Percentiles rank a stretch among this genome's conserved stretches.
Conservation (phyloP, 192 early-diverging fungal genomes). For the Geranomyces michiganensis region DNA sequence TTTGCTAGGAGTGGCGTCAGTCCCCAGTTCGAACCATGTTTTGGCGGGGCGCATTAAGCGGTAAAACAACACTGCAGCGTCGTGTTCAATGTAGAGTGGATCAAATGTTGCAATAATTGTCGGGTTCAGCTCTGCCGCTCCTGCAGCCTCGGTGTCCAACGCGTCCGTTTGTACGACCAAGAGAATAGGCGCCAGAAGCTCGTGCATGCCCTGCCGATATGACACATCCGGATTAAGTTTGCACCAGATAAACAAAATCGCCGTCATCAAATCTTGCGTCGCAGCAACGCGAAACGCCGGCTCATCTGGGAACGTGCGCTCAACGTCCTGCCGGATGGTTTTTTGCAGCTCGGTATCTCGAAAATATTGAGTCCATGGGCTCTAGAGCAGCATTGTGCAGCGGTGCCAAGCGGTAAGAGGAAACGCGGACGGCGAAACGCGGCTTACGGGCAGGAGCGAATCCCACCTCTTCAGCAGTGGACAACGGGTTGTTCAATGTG, state of each 20-base stretch:
- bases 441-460: neutral
- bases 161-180: slow-evolving; percentile 76
- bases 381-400: slow-evolving; percentile 61
- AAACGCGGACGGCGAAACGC: too few relatives aligned
- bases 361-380: slow-evolving; percentile 94
- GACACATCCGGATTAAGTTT: slow-evolving; percentile 85
- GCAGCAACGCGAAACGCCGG: slow-evolving; percentile 69
- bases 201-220: slow-evolving; percentile 99
- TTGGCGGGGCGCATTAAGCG: slow-evolving; percentile 79
- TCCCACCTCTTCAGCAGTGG: slow-evolving; percentile 73
- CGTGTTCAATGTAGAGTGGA: slow-evolving; percentile 80
- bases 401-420: neutral
- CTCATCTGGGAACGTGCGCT: slow-evolving; percentile 92
- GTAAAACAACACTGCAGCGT: slow-evolving; percentile 80
- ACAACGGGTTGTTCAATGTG: slow-evolving; percentile 82
- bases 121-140: slow-evolving; percentile 20
- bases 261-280: slow-evolving; percentile 71
- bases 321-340: slow-evolving; percentile 88
- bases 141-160: slow-evolving; percentile 31
- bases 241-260: slow-evolving; percentile 90
- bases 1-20: slow-evolving; percentile 9
- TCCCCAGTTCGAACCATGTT: slow-evolving; percentile 84
- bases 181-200: slow-evolving; percentile 83
- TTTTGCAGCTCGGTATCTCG: slow-evolving; percentile 81
- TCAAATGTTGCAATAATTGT: slow-evolving; percentile 60